Conservation (phyloP, 2,329 filamentous ascomycete species). For the Diaporthe caulivora region DNA sequence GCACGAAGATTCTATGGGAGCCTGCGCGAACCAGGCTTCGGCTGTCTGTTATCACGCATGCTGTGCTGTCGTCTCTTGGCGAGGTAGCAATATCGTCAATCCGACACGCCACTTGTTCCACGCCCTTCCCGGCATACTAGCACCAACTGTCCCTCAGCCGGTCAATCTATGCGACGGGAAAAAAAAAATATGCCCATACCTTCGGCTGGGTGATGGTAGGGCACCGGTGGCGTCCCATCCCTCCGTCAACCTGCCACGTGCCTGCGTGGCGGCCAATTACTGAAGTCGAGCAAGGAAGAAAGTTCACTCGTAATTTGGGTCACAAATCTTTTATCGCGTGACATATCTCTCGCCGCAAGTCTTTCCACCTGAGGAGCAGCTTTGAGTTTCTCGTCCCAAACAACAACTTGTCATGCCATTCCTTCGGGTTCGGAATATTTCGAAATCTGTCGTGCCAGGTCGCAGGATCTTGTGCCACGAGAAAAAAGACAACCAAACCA, state of each 20-base stretch:
- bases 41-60: background rate
- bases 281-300: no score
- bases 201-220: no score
- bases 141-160: background rate
- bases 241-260: background rate
- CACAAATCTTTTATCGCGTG: background rate
- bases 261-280: background rate
- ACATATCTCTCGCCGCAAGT: background rate
- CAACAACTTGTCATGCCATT: background rate
- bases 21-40: background rate
- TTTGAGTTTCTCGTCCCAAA: background rate
- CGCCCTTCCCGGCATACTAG: background rate
- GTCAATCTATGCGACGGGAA: background rate
- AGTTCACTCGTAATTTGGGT: background rate
- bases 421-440: no score
- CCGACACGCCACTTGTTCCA: background rate
- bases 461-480: background rate
- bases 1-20: background rate
- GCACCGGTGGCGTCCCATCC: background rate
- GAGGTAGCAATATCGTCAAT: background rate
- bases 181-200: background rate
- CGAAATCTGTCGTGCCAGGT: background rate
- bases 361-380: no score
- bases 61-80: background rate
- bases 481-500: background rate